Evolutionary conservation across 2,329 filamentous ascomycete species (phyloP).

Genomic region (Fusarium oxysporum): DNA sequence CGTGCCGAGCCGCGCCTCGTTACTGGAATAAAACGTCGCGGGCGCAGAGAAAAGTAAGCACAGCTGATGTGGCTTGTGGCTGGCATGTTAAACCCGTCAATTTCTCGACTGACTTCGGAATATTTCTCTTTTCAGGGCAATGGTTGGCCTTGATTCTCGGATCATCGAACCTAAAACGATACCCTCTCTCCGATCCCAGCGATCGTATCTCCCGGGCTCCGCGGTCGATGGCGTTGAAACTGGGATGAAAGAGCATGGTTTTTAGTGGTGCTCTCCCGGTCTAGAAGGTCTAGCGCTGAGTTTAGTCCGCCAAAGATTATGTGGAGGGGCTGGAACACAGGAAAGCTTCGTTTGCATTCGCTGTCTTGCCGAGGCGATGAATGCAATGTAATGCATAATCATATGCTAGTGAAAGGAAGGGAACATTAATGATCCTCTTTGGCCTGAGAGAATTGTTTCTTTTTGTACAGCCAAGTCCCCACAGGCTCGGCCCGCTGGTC

Average conservation of each 20-base stretch:
- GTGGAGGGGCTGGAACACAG: neutral
- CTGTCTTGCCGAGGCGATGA: neutral
- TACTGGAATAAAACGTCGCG: slow-evolving; percentile 24
- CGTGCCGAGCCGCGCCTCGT: slow-evolving; percentile 11
- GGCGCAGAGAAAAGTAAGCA: neutral
- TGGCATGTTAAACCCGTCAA: neutral
- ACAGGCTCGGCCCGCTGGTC: slow-evolving; percentile 1
- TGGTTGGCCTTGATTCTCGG: neutral
- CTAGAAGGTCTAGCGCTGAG: neutral
- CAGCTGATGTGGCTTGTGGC: neutral
- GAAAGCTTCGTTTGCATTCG: neutral
- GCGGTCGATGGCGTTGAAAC: neutral
- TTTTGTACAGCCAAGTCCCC: neutral
- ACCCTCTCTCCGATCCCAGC: neutral
- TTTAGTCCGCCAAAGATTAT: neutral
- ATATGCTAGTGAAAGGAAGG: neutral
- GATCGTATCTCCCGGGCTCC: neutral
- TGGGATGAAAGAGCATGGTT: neutral
- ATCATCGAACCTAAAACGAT: neutral
- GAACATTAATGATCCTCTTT: slow-evolving; percentile 19
- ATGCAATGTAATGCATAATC: neutral
- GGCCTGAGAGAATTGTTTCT: neutral
- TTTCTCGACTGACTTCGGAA: neutral
- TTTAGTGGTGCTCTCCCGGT: slow-evolving; percentile 4
- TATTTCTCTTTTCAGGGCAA: neutral